Percentiles rank a stretch among this genome's conserved stretches.
Evolutionary conservation across 1,284 basidiomycete genomes (phyloP).

Genomic region (Albatrellus sp.): DNA sequence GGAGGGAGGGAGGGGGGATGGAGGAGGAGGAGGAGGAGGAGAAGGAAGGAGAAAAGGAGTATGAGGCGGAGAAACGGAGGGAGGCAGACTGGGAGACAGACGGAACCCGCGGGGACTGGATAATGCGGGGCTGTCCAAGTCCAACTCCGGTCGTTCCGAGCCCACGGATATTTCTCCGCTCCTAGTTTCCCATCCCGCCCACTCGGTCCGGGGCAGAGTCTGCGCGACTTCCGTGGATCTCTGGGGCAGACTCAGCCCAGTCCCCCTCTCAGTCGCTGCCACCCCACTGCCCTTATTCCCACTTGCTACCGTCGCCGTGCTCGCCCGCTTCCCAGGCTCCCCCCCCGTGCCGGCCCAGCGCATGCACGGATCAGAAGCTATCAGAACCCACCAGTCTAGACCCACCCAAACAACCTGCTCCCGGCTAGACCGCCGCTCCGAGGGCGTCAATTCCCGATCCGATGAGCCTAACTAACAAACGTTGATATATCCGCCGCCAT

Average conservation of each 20-base stretch:
- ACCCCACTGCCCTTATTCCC: slow-evolving; percentile 7
- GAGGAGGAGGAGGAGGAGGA: slow-evolving; percentile 17
- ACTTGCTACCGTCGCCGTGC: too few relatives aligned
- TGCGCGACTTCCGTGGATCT: too few relatives aligned
- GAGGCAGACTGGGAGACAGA: not conserved
- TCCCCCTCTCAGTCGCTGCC: slow-evolving; percentile 9
- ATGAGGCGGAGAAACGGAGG: not conserved
- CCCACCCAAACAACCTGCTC: too few relatives aligned
- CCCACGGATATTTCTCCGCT: not conserved
- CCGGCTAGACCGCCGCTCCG: too few relatives aligned
- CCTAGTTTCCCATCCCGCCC: not conserved
- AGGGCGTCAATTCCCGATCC: too few relatives aligned
- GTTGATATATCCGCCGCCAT: too few relatives aligned
- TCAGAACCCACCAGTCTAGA: too few relatives aligned
- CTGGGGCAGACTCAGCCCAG: slow-evolving; percentile 4
- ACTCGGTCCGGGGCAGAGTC: not conserved
- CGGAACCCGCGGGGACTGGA: too few relatives aligned
- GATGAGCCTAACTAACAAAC: too few relatives aligned
- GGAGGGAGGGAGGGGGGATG: slow-evolving; percentile 15
- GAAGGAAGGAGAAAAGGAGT: slow-evolving; percentile 5
- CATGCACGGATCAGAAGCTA: too few relatives aligned
- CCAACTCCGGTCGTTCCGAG: not conserved
- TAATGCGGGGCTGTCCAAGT: not conserved
- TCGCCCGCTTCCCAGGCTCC: too few relatives aligned
- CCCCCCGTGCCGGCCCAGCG: too few relatives aligned